Conservation (phyloP, 768 basidiomycete species). For the Suillus cothurnatus region DNA sequence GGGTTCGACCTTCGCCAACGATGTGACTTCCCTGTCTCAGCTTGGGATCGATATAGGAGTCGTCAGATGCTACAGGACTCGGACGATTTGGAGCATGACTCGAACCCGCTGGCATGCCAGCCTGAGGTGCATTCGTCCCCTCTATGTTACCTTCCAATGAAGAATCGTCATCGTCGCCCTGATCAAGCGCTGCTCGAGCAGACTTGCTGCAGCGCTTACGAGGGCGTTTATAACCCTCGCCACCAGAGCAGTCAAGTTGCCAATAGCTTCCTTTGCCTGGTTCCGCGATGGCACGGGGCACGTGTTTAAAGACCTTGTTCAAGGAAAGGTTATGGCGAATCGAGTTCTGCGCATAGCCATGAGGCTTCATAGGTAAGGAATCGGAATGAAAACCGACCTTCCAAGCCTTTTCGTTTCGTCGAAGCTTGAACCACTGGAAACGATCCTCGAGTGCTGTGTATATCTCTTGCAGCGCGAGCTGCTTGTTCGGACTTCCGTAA, state of each 20-base stretch:
- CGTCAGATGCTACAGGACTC: conserved; percentile 26
- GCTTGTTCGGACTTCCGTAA: conserved; percentile 54
- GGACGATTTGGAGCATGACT: neutral
- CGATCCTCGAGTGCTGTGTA: conserved; percentile 55
- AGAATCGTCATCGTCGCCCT: conserved; percentile 26
- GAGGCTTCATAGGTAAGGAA: conserved; percentile 1
- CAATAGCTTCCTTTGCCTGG: conserved; percentile 75
- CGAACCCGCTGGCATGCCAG: conserved; percentile 5
- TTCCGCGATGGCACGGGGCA: conserved; percentile 61
- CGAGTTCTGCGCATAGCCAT: conserved; percentile 40
- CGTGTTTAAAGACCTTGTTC: conserved; percentile 56
- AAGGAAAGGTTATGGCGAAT: conserved; percentile 54
- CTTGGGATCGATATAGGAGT: conserved; percentile 40
- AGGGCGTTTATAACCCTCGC: conserved; percentile 62
- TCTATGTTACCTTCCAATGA: conserved; percentile 30
- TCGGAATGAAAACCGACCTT: conserved; percentile 48
- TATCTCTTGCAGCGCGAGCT: conserved; percentile 65
- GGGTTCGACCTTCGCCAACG: conserved; percentile 37
- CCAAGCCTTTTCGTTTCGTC: conserved; percentile 51
- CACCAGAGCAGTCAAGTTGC: conserved; percentile 53
- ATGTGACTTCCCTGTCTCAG: conserved; percentile 36
- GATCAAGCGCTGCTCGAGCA: conserved; percentile 28
- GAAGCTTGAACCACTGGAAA: conserved; percentile 56
- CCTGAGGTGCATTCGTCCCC: conserved; percentile 10
- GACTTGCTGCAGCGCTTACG: conserved; percentile 55